Conservation (phyloP, 106 monocot species). For the Apostasia shenzhenica region DNA sequence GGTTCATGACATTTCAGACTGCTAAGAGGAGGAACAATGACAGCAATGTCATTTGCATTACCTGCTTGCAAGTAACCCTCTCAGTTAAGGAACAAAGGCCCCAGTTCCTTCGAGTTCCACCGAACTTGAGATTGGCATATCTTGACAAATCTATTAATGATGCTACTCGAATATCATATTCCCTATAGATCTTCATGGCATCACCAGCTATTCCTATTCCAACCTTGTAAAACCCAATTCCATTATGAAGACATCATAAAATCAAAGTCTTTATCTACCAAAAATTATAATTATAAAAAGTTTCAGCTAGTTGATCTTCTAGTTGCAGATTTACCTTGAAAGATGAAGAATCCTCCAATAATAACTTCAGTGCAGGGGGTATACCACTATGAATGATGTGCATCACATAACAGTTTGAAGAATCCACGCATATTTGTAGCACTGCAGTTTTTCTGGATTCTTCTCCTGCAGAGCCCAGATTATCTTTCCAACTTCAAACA, state of each 20-base stretch:
- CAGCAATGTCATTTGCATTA: conserved; percentile 6
- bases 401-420: conserved; percentile 60
- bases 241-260: background rate
- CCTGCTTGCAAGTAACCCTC: conserved; percentile 74
- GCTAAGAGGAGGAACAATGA: background rate
- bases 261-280: background rate
- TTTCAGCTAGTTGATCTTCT: background rate
- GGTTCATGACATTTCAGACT: background rate
- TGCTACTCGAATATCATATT: conserved; percentile 56
- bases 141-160: conserved; percentile 66
- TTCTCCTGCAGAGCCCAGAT: conserved; percentile 45
- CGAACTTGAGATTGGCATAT: conserved; percentile 74
- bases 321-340: conserved; percentile 46
- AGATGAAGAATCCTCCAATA: conserved; percentile 62
- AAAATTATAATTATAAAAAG: background rate
- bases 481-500: background rate
- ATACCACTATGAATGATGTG: conserved; percentile 88
- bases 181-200: conserved; percentile 63
- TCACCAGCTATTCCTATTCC: conserved; percentile 70
- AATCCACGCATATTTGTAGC: conserved; percentile 83
- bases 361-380: conserved; percentile 47
- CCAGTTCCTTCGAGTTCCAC: conserved; percentile 52
- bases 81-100: conserved; percentile 71
- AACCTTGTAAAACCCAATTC: conserved; percentile 39
- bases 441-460: conserved; percentile 68